Evolutionary conservation across 331 rosid genomes (phyloP).

Genomic region (Pyracantha coccinea): DNA sequence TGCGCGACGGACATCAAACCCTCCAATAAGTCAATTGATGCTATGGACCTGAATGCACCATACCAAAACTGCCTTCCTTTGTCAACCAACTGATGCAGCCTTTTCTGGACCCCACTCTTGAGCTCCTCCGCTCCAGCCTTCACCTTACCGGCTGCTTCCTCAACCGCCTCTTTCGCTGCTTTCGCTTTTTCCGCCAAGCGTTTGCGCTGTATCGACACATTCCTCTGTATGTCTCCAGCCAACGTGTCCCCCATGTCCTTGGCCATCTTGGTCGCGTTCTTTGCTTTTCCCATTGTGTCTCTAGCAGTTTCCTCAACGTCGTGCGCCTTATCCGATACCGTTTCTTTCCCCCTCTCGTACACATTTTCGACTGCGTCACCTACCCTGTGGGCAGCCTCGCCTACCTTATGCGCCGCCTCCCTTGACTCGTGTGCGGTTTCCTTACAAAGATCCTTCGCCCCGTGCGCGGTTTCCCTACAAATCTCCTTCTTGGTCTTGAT

Average conservation of each 20-base stretch:
- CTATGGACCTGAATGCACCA: background rate
- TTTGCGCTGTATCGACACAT: background rate
- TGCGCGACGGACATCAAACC: constrained; percentile 11
- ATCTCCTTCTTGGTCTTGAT: constrained; percentile 37
- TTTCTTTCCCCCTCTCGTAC: constrained; percentile 20
- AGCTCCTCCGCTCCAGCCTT: constrained; percentile 1
- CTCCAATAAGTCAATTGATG: background rate
- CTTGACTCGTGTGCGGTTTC: constrained; percentile 20
- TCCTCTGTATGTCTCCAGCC: background rate
- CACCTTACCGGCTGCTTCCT: background rate
- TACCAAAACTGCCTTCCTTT: background rate
- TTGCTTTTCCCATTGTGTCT: constrained; percentile 13
- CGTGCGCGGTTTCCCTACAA: constrained; percentile 21
- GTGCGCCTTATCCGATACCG: constrained; percentile 8
- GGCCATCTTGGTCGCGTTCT: background rate
- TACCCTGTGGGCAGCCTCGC: background rate
- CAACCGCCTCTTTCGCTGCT: background rate
- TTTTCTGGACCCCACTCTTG: background rate
- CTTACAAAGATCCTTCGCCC: constrained; percentile 10
- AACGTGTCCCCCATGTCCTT: constrained; percentile 2
- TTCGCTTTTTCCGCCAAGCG: background rate
- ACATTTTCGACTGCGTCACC: background rate
- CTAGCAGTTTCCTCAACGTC: constrained; percentile 20
- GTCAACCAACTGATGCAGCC: background rate
- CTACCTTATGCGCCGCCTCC: background rate